phyloP scores from a whole-genome alignment of 2,329 filamentous ascomycete species.

The Biscogniauxia sp. region DNA sequence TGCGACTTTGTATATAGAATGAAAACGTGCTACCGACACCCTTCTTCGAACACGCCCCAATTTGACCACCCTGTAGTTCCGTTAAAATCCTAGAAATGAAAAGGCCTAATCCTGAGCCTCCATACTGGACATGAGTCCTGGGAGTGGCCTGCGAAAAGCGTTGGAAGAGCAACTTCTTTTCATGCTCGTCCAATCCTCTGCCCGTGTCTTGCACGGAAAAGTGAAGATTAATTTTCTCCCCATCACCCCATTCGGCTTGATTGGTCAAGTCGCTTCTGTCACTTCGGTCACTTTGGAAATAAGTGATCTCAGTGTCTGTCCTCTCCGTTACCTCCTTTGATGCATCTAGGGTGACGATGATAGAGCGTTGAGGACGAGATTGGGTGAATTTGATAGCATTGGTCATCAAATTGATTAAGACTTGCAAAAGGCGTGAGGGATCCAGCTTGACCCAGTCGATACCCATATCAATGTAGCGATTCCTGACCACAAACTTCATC shows the following conservation, averaged over 20 bases:
- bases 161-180: slow-evolving; percentile 65
- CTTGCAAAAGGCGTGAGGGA: slow-evolving; percentile 70
- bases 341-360: slow-evolving; percentile 64
- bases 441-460: slow-evolving; percentile 74
- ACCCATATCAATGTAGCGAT: slow-evolving; percentile 61
- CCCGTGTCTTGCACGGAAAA: slow-evolving; percentile 73
- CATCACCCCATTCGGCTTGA: slow-evolving; percentile 66
- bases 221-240: slow-evolving; percentile 69
- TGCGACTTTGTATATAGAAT: slow-evolving; percentile 71
- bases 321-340: slow-evolving; percentile 50
- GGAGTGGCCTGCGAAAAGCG: slow-evolving; percentile 68
- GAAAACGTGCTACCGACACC: slow-evolving; percentile 72
- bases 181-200: slow-evolving; percentile 61
- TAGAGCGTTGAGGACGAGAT: slow-evolving; percentile 55
- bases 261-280: slow-evolving; percentile 46
- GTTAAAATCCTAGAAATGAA: slow-evolving; percentile 76
- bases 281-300: slow-evolving; percentile 46
- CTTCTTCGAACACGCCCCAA: slow-evolving; percentile 66
- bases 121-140: slow-evolving; percentile 70
- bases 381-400: slow-evolving; percentile 66
- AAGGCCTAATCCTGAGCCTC: slow-evolving; percentile 66
- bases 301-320: slow-evolving; percentile 41
- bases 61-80: slow-evolving; percentile 75
- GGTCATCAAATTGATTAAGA: slow-evolving; percentile 73
- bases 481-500: slow-evolving; percentile 66